These are phyloP conservation scores for Neurospora sp. DNA, from an alignment of 2,329 filamentous ascomycete species.

Conservation along the genomic window DNA sequence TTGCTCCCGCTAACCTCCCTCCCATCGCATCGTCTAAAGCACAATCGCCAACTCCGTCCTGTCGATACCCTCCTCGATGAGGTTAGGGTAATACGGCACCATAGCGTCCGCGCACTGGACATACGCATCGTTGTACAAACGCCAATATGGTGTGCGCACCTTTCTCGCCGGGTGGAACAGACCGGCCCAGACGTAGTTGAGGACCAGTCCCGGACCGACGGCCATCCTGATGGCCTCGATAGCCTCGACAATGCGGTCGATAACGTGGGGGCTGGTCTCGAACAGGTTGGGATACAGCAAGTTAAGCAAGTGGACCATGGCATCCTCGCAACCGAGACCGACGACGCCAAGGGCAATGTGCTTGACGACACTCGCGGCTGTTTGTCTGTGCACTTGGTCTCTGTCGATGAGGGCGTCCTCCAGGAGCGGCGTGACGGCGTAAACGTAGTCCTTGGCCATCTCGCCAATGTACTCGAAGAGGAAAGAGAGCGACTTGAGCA, in stretches of 20 bases:
- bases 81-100: conserved; percentile 88
- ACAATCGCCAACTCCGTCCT: conserved; percentile 77
- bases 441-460: conserved; percentile 99
- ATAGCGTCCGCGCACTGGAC: conserved; percentile 89
- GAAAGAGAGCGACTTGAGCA: conserved; percentile 93
- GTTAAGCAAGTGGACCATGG: conserved; percentile 96
- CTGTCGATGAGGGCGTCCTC: conserved; percentile 96
- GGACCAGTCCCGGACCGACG: conserved; percentile 80
- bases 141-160: conserved; percentile 90
- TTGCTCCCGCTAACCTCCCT: background rate
- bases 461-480: conserved; percentile 99
- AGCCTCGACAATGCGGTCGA: conserved; percentile 93
- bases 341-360: conserved; percentile 97
- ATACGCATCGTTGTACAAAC: conserved; percentile 94
- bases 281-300: conserved; percentile 94
- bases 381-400: conserved; percentile 96
- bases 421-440: conserved; percentile 88
- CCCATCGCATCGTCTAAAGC: conserved; percentile 43
- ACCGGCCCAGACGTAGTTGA: conserved; percentile 98
- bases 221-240: conserved; percentile 94
- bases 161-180: conserved; percentile 95
- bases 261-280: conserved; percentile 95
- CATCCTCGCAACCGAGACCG: conserved; percentile 92
- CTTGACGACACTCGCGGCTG: conserved; percentile 92
- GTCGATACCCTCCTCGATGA: conserved; percentile 71